These are phyloP conservation scores for Hippophae gyantsensis DNA, from an alignment of 306 rosid genomes.

Conservation along the genomic window DNA sequence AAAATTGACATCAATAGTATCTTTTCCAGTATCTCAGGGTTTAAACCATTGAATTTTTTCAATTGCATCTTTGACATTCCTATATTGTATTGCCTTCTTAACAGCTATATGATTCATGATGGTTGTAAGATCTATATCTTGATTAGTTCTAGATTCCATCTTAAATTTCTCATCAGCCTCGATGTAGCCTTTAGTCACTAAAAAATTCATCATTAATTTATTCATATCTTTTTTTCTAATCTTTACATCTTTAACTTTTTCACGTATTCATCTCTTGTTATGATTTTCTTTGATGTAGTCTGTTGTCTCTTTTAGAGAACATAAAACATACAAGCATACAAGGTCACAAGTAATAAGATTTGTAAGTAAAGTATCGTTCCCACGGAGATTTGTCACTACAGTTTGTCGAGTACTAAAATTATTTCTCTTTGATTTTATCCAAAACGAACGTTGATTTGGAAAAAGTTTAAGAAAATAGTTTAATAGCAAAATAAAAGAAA, in stretches of 20 bases:
- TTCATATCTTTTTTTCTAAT: slow-evolving; percentile 89
- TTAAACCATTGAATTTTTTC: slow-evolving; percentile 86
- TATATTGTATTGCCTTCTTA: slow-evolving; percentile 85
- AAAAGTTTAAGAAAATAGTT: no score
- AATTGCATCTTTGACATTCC: slow-evolving; percentile 89
- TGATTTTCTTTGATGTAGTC: slow-evolving; percentile 63
- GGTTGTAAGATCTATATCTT: slow-evolving; percentile 85
- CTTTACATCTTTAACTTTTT: slow-evolving; percentile 80
- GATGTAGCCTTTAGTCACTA: slow-evolving; percentile 85
- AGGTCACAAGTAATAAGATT: no score
- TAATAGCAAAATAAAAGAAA: no score
- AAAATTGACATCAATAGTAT: no score
- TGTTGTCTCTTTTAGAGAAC: no score
- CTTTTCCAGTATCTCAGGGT: slow-evolving; percentile 56
- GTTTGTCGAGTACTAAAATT: no score
- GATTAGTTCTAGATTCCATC: slow-evolving; percentile 85
- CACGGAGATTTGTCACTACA: no score
- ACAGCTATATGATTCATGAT: slow-evolving; percentile 92
- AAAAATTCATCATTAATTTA: slow-evolving; percentile 89
- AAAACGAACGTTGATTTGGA: no score
- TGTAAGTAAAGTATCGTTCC: no score
- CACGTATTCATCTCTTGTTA: slow-evolving; percentile 86
- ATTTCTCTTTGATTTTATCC: no score
- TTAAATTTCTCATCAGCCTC: slow-evolving; percentile 89
- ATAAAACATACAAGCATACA: no score